These are phyloP conservation scores for Gossypium gossypioides DNA, from an alignment of 441 rosid species.

Conservation along the genomic window DNA sequence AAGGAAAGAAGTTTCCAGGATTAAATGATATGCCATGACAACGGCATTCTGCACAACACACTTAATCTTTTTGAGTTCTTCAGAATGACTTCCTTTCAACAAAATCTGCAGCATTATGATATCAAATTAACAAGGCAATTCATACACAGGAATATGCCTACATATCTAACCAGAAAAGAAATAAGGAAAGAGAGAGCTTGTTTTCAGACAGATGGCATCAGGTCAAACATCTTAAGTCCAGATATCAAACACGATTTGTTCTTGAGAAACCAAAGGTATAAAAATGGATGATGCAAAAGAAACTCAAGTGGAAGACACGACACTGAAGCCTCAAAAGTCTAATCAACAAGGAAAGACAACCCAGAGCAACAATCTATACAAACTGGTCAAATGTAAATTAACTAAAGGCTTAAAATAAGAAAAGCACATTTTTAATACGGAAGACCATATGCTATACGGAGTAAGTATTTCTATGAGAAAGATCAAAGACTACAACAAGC, in stretches of 20 bases:
- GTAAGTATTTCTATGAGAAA: background rate
- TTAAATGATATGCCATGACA: conserved; percentile 67
- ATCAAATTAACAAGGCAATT: conserved; percentile 1
- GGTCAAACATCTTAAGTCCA: background rate
- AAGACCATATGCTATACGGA: background rate
- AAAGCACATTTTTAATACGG: background rate
- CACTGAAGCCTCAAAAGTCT: background rate
- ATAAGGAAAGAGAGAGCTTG: background rate
- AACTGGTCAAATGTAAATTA: background rate
- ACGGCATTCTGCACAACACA: conserved; percentile 64
- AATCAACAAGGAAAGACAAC: background rate
- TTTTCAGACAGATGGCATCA: background rate
- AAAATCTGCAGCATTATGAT: conserved; percentile 48
- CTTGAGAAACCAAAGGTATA: conserved; percentile 1
- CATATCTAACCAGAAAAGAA: background rate
- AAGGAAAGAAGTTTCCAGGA: conserved; percentile 88
- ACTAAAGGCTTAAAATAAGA: background rate
- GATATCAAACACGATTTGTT: background rate
- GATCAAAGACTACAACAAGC: conserved; percentile 1
- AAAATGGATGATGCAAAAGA: background rate
- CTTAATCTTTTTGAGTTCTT: conserved; percentile 77
- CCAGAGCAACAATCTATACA: background rate
- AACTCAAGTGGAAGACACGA: conserved; percentile 5
- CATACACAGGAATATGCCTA: background rate
- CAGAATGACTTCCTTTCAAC: conserved; percentile 76